Evolutionary conservation across 2,329 filamentous ascomycete species (phyloP).

Genomic region (Fusarium coicis): DNA sequence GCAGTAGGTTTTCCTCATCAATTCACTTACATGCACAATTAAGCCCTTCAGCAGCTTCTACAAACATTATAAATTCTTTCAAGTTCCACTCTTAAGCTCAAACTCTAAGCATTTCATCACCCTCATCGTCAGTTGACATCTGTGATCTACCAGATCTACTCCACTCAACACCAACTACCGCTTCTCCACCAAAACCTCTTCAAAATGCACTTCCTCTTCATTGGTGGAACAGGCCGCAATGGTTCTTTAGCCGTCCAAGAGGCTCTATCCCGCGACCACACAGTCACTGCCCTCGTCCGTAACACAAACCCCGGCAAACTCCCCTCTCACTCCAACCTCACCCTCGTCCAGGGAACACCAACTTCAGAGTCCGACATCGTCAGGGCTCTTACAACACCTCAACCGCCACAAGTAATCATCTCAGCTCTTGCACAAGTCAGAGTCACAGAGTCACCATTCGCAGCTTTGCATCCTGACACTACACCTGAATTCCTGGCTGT

Average conservation of each 20-base stretch:
- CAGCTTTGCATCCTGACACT: slow-evolving; percentile 12
- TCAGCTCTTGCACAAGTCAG: slow-evolving; percentile 17
- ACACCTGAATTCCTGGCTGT: slow-evolving; percentile 14
- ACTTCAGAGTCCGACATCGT: slow-evolving; percentile 15
- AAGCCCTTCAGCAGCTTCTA: fast-evolving
- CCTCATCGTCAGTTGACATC: not conserved
- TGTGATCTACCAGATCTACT: not conserved
- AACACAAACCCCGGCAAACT: not conserved
- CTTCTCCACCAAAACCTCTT: not conserved
- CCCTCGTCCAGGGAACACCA: slow-evolving; percentile 10
- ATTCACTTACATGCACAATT: not conserved
- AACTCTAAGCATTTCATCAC: too few species aligned
- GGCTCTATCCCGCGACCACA: slow-evolving; percentile 13
- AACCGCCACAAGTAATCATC: not conserved
- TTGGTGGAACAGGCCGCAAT: slow-evolving; percentile 30
- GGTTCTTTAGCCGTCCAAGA: slow-evolving; percentile 23
- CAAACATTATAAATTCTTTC: not conserved
- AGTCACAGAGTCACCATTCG: slow-evolving; percentile 16
- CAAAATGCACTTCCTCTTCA: slow-evolving; percentile 30
- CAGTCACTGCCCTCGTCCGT: slow-evolving; percentile 21
- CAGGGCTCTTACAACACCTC: not conserved
- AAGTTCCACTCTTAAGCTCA: too few species aligned
- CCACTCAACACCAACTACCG: not conserved
- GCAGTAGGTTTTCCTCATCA: fast-evolving
- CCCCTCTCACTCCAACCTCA: slow-evolving; percentile 1